Conservation (phyloP, 192 early-diverging fungal genomes). For the Entomortierella lignicola region DNA sequence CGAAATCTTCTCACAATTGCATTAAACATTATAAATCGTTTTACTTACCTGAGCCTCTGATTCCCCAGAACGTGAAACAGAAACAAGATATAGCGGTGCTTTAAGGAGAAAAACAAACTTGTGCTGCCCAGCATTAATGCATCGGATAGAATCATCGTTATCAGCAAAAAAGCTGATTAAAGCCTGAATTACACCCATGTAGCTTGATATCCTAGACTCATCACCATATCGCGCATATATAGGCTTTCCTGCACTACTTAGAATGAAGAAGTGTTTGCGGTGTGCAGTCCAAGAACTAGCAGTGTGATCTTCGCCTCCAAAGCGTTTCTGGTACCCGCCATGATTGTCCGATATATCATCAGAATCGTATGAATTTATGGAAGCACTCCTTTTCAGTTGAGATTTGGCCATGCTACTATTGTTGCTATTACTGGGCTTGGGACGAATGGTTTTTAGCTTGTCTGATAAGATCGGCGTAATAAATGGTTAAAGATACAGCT, state of each 20-base stretch:
- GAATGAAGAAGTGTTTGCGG: conserved; percentile 91
- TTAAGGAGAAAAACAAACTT: conserved; percentile 85
- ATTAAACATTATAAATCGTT: background rate
- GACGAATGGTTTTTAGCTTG: conserved; percentile 35
- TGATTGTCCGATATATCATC: conserved; percentile 53
- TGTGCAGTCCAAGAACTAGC: conserved; percentile 65
- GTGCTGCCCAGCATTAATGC: conserved; percentile 75
- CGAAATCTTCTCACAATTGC: background rate
- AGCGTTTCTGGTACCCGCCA: conserved; percentile 48
- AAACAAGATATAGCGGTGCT: conserved; percentile 88
- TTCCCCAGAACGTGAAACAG: conserved; percentile 83
- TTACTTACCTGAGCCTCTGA: conserved; percentile 70
- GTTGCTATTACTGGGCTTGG: conserved; percentile 7
- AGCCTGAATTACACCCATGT: conserved; percentile 93
- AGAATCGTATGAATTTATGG: conserved; percentile 40
- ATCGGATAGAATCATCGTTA: conserved; percentile 80
- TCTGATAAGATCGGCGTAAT: background rate
- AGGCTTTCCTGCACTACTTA: conserved; percentile 94
- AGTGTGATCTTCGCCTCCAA: conserved; percentile 45
- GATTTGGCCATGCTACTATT: conserved; percentile 15
- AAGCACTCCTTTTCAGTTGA: conserved; percentile 20
- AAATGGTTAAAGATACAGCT: background rate
- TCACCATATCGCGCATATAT: conserved; percentile 94
- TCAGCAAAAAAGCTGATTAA: conserved; percentile 87
- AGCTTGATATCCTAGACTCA: conserved; percentile 85